Conservation (phyloP, 768 basidiomycete genomes). For the Phylloporus rhodoxanthus region DNA sequence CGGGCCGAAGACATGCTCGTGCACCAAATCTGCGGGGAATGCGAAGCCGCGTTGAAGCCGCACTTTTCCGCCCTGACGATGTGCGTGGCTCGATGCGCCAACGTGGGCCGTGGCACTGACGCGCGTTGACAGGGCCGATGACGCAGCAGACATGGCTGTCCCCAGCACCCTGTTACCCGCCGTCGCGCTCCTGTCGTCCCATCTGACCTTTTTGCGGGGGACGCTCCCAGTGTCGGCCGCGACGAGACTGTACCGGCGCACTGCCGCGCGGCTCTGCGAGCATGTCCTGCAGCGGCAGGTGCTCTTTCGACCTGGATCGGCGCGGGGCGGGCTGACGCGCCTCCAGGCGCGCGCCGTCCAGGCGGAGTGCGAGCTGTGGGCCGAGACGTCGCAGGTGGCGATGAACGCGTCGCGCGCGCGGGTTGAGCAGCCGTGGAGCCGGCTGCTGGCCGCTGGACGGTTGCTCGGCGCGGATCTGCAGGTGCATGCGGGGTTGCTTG, state of each 20-base stretch:
- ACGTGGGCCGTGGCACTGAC: constrained; percentile 1
- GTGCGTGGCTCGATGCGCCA: constrained; percentile 26
- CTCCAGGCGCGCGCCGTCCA: constrained; percentile 55
- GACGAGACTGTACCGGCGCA: constrained; percentile 67
- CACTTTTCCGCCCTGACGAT: constrained; percentile 56
- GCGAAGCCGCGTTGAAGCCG: constrained; percentile 65
- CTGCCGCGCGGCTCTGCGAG: constrained; percentile 62
- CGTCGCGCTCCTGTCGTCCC: constrained; percentile 74
- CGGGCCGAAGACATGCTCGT: constrained; percentile 89
- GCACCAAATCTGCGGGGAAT: constrained; percentile 75
- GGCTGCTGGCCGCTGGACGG: constrained; percentile 62
- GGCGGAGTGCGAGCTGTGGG: constrained; percentile 78
- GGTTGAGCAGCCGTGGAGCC: constrained; percentile 72
- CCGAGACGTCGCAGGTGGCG: constrained; percentile 65
- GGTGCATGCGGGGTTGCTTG: constrained; percentile 29
- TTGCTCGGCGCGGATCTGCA: constrained; percentile 53
- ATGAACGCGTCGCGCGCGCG: constrained; percentile 43
- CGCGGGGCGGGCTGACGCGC: constrained; percentile 18
- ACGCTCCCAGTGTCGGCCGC: constrained; percentile 55
- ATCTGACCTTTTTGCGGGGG: constrained; percentile 61
- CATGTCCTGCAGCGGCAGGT: constrained; percentile 83
- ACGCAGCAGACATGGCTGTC: constrained; percentile 39
- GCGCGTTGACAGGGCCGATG: constrained; percentile 9
- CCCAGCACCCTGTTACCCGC: constrained; percentile 70
- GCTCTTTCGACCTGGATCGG: constrained; percentile 54